Evolutionary conservation across 345 rosid species (phyloP), one percentile per base, ranked within the genome.

Genomic region (Turnera subulata): DNA sequence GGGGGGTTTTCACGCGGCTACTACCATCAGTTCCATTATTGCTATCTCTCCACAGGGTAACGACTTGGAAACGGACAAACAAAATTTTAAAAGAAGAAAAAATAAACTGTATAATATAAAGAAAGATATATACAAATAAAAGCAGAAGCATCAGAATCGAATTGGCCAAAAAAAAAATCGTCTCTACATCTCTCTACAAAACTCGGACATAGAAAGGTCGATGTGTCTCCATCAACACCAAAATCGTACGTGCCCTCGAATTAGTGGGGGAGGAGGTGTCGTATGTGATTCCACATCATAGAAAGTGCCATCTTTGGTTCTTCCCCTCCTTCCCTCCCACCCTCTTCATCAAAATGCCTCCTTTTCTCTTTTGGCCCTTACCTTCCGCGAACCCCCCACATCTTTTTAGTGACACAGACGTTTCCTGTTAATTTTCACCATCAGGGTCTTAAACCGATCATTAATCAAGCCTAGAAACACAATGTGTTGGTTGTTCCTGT

Each of bases 251-350:
- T 35, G 11, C 45, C 45, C 45, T 40, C 2, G n/a, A 2, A 40
- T 29, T 11, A 40, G 9, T 40, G 45, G n/a, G 45, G 11, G 11
- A 35, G 11, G 6, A 40, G 14, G 15, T 15, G 13, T 40, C n/a
- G 6, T 15, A 12, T 10, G 14, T 40, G 11, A 1, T 11, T 15
- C 50, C 50, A 13, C 43, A 22, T 17, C 61, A 56, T 43, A 11
- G 50, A n/a, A 56, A 43, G 39, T 56, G 5, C 24, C 11, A 43
- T 56, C 60, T 56, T 22, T 56, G 39, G 32, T 54, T 39, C 32
- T 23, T 55, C n/a, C 14, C 5, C n/a, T n/a, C 35, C 13, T 48
- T 40, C 11, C 14, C 11, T 40, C n/a, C 11, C 3, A 40, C 13
- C 2, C 11, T 40, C 11, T 10, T 10, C 11, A 40, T 10, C 11